Evolutionary conservation across 176 grass and related monocot species (phyloP), one percentile per base, ranked within the genome.

Genomic region (Musa troglodytarum): DNA sequence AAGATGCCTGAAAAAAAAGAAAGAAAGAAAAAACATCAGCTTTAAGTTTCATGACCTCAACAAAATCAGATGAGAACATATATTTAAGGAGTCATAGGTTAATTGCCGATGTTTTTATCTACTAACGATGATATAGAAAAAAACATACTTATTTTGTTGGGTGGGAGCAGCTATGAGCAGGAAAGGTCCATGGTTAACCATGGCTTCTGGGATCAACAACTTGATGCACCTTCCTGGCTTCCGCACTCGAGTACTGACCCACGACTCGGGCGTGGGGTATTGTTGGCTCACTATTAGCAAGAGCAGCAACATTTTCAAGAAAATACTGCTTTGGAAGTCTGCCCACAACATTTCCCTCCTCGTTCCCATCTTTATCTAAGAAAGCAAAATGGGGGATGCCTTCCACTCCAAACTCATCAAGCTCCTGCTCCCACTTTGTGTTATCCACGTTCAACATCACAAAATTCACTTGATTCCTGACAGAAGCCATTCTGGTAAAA

Each of bases 401-500:
- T 83, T 99, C 95, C 24, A 94, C 91, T 69, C 95, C 95, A 84
- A 99, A 99, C 71, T 99, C 91, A 52, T 99, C 95, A 55, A 99
- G 84, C 73, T 94, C 91, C 79, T 99, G 91, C 69, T 99, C 95
- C 95, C 95, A 94, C 67, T 92, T 99, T 52, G 95, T 99, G 76
- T 94, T 94, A 81, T 99, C 95, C 12, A 99, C 96, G 81, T 99
- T 99, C 72, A 99, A 75, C 96, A 99, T 94, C 51, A 94, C 88
- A 84, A 99, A 99, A 80, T 99, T 99, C 69, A 94, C 81, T 67
- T 75, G 76, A 68, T 89, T 85, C 62, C 96, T 95, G 79, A 1
- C 86, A 84, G 72, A 0, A 75, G 17, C 15, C 10, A 11, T 7
- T n/a, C 12, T 43, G 10, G 28, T 43, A 68, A 15, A n/a, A 51